These are phyloP conservation scores for Boletellus ananas DNA, from an alignment of 768 basidiomycete genomes.

Conservation along the genomic window DNA sequence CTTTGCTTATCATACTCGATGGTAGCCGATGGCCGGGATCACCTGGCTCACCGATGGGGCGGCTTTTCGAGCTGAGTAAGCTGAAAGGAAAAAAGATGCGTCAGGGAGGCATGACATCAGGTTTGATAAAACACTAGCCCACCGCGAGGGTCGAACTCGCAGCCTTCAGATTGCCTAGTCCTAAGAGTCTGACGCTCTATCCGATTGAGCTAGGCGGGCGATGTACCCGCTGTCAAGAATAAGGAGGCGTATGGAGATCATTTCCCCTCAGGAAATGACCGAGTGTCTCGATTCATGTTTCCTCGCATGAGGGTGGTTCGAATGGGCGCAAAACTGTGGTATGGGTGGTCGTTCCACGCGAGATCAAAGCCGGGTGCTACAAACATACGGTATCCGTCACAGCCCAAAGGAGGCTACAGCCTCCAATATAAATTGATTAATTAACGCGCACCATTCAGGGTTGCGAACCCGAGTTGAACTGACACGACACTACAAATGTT, in stretches of 20 bases:
- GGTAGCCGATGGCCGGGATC: too few relatives aligned
- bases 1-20: too few relatives aligned
- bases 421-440: conserved; percentile 15
- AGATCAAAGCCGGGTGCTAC: conserved; percentile 6
- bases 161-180: conserved; percentile 52
- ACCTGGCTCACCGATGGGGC: too few relatives aligned
- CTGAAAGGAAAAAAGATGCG: not conserved
- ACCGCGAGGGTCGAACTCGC: conserved; percentile 65
- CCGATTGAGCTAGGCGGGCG: conserved; percentile 66
- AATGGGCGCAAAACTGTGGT: conserved; percentile 27
- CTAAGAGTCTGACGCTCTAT: conserved; percentile 67
- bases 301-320: conserved; percentile 3
- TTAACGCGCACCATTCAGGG: conserved; percentile 15
- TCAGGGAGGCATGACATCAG: too few relatives aligned
- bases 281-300: not conserved
- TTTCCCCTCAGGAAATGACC: too few relatives aligned
- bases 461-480: conserved; percentile 11
- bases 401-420: conserved; percentile 13
- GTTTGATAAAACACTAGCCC: conserved; percentile 36
- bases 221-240: not conserved
- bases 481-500: conserved; percentile 1
- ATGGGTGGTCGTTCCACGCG: conserved; percentile 4
- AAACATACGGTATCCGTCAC: conserved; percentile 11
- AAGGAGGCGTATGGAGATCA: not conserved
- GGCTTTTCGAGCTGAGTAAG: too few relatives aligned